Evolutionary conservation across 352 stramenopile genomes (phyloP), one percentile per base, ranked within the genome.

Genomic region (Pythium brassicae): DNA sequence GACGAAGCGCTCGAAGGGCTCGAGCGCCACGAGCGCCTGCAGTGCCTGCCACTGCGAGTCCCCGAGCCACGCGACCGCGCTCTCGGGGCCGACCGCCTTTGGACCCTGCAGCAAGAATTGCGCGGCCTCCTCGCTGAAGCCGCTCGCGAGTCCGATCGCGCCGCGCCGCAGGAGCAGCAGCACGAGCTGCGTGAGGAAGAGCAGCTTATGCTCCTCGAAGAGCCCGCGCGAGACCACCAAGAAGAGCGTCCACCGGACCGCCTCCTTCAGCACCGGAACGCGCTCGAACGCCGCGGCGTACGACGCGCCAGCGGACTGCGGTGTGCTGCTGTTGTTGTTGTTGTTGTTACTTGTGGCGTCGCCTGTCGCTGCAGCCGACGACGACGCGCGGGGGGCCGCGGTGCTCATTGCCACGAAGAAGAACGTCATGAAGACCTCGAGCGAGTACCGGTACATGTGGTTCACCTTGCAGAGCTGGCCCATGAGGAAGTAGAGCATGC

Each of bases 361-460:
- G 12, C 0, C 22, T 23, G n/a, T n/a, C 5, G 17, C 29, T 26
- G 2, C 47, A 25, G 3, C 20, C 17, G 27, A n/a, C n/a, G n/a
- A n/a, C n/a, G n/a, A n/a, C n/a, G 17, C 55, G 15, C 12, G 10
- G 47, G 14, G 2, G 54, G 19, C 42, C 55, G 97, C 63, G 34
- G 78, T 73, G 55, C 88, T 60, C 79, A 97, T 73, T 5, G 85
- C 77, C 6, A 87, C 74, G 47, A 87, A 94, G 61, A 94, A 95
- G 45, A 94, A 95, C 7, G 83, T 88, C 72, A 94, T 88, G 60
- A 91, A 95, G 9, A 79, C 88, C 55, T 97, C 91, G 29, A 98
- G 81, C 22, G 86, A 97, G 68, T 97, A 97, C 27, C 95, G 87
- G 58, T 97, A 97, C 89, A 97, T 97, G 73, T 95, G 87, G 60